Percentiles rank a stretch among this genome's conserved stretches.
phyloP scores from a whole-genome alignment of 495 filamentous ascomycete genomes.

The Cercophora scortea region DNA sequence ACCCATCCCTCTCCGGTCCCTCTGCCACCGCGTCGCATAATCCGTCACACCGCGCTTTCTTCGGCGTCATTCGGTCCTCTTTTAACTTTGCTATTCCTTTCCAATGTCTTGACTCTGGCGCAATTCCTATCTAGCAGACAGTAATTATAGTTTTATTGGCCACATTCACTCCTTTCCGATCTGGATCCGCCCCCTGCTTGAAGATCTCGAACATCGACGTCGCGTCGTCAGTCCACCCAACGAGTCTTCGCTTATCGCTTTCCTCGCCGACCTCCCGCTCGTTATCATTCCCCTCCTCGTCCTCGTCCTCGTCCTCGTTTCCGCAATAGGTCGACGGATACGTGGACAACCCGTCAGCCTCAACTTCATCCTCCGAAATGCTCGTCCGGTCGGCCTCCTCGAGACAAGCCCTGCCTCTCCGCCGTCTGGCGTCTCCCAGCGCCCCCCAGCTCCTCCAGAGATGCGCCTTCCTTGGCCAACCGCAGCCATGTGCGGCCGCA shows the following conservation, averaged over 20 bases:
- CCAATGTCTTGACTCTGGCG: conserved; percentile 13
- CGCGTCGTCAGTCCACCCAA: too few species aligned
- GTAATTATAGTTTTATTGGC: too few species aligned
- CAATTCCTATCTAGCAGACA: not conserved
- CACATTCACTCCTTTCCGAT: too few species aligned
- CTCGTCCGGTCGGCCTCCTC: conserved; percentile 16
- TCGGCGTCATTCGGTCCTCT: too few species aligned
- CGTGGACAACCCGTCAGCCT: too few species aligned
- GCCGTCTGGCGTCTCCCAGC: conserved; percentile 10
- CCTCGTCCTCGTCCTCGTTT: not conserved
- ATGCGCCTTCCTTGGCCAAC: conserved; percentile 5
- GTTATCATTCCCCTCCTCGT: not conserved
- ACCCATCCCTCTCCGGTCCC: not conserved
- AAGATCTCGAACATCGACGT: too few species aligned
- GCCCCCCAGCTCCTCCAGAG: not conserved
- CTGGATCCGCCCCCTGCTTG: too few species aligned
- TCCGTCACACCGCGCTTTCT: not conserved
- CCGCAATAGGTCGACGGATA: not conserved
- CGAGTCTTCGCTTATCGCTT: too few species aligned
- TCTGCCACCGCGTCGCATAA: not conserved
- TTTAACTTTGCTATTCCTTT: not conserved
- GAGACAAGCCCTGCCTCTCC: conserved; percentile 12
- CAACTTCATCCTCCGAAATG: conserved; percentile 12
- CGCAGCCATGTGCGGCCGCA: not conserved
- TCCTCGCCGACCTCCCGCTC: not conserved